Percentiles rank a stretch among this genome's conserved stretches.
Conservation (phyloP, 148 eudicot species). For the Euryodendron excelsum region DNA sequence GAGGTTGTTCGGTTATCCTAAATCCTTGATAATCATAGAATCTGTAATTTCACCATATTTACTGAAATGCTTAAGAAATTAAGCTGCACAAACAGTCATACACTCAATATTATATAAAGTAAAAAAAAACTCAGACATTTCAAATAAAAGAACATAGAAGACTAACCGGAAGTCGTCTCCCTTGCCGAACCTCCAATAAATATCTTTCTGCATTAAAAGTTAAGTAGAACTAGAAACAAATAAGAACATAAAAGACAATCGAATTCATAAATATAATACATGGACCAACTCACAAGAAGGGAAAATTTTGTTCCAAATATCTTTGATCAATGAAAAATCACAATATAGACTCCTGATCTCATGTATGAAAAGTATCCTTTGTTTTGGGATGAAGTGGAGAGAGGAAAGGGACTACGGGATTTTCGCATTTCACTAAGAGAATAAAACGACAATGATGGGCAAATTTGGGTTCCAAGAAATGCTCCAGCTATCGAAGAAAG, state of each 20-base stretch:
- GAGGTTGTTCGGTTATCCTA: constrained; percentile 52
- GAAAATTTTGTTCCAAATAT: not conserved
- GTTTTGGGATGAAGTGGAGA: not conserved
- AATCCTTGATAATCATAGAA: constrained; percentile 68
- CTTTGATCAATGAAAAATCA: not conserved
- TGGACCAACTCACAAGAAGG: not conserved
- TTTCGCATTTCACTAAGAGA: no score
- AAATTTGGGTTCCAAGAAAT: no score
- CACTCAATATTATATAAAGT: constrained; percentile 5
- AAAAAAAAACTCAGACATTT: not conserved
- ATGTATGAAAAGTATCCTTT: not conserved
- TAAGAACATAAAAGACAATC: not conserved
- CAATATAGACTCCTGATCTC: not conserved
- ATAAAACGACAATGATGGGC: no score
- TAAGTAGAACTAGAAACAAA: constrained; percentile 29
- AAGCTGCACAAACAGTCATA: constrained; percentile 38
- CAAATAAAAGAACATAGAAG: constrained; percentile 20
- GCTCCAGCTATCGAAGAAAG: not conserved
- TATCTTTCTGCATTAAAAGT: constrained; percentile 53
- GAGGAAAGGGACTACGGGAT: no score
- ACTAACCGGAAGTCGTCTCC: constrained; percentile 73
- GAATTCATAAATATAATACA: not conserved
- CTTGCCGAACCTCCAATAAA: constrained; percentile 63
- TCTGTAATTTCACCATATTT: constrained; percentile 66
- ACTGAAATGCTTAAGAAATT: constrained; percentile 60